Evolutionary conservation across 345 rosid species (phyloP).

Genomic region (Acer saccharum): DNA sequence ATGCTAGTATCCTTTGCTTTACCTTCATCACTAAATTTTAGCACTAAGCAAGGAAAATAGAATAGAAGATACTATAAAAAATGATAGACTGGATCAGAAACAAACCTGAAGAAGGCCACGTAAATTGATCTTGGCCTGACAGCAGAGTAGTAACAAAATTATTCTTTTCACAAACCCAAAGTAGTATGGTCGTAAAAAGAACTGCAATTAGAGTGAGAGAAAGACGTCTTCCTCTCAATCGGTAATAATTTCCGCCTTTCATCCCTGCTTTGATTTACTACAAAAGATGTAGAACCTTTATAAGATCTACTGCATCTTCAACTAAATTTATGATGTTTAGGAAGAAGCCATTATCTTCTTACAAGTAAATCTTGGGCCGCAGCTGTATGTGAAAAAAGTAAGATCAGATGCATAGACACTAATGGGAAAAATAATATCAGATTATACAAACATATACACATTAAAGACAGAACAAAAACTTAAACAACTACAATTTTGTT

Average conservation of each 20-base stretch:
- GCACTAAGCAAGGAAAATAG: neutral
- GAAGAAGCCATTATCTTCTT: neutral
- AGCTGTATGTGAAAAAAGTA: slow-evolving; percentile 3
- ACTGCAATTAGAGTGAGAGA: slow-evolving; percentile 35
- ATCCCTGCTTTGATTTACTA: slow-evolving; percentile 26
- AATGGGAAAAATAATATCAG: neutral
- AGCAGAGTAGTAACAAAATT: slow-evolving; percentile 35
- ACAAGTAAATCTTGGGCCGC: neutral
- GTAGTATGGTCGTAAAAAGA: slow-evolving; percentile 35
- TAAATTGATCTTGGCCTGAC: slow-evolving; percentile 39
- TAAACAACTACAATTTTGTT: neutral
- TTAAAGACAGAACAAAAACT: neutral
- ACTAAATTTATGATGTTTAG: neutral
- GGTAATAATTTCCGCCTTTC: slow-evolving; percentile 45
- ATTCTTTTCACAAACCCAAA: slow-evolving; percentile 53
- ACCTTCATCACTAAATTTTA: neutral
- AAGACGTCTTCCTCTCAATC: slow-evolving; percentile 42
- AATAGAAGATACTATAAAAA: neutral
- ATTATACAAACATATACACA: neutral
- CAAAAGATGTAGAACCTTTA: slow-evolving; percentile 7
- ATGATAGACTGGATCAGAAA: slow-evolving; percentile 8
- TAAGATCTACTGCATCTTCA: neutral
- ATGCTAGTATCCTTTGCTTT: no score
- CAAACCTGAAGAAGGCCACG: slow-evolving; percentile 51
- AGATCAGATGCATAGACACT: neutral